These are phyloP conservation scores for Sporormia fimetaria DNA, from an alignment of 495 filamentous ascomycete species.

Conservation along the genomic window DNA sequence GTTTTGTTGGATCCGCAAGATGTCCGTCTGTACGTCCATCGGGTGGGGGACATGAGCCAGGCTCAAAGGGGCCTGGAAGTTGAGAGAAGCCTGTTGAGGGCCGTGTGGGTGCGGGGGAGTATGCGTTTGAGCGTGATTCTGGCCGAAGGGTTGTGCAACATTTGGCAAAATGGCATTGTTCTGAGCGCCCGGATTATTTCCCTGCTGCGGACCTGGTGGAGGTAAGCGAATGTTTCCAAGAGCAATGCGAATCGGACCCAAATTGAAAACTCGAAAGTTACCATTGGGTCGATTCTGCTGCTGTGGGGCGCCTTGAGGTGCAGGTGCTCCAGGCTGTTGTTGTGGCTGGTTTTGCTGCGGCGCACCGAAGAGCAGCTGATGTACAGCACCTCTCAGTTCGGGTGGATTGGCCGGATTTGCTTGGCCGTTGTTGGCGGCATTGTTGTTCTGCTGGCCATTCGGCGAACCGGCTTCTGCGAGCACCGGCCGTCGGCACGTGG, in stretches of 20 bases:
- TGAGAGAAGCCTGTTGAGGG: not conserved
- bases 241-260: conserved; percentile 48
- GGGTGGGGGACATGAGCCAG: conserved; percentile 1
- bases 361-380: not conserved
- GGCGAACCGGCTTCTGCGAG: conserved; percentile 31
- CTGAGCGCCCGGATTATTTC: conserved; percentile 15
- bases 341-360: conserved; percentile 8
- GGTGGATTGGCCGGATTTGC: conserved; percentile 11
- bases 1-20: conserved; percentile 23
- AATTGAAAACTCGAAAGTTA: conserved; percentile 42
- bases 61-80: not conserved
- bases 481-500: conserved; percentile 83
- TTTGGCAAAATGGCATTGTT: conserved; percentile 19
- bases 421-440: conserved; percentile 8
- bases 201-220: conserved; percentile 18
- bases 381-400: not conserved
- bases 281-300: conserved; percentile 28
- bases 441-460: conserved; percentile 16
- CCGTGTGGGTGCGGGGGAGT: not conserved
- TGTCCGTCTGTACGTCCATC: conserved; percentile 22
- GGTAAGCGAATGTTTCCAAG: conserved; percentile 37
- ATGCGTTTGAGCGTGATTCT: conserved; percentile 4
- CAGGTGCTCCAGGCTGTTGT: conserved; percentile 7
- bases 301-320: conserved; percentile 17
- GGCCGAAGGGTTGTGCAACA: conserved; percentile 12